These are phyloP conservation scores for Cercospora beticola DNA, from an alignment of 2,329 filamentous ascomycete genomes.

Conservation along the genomic window DNA sequence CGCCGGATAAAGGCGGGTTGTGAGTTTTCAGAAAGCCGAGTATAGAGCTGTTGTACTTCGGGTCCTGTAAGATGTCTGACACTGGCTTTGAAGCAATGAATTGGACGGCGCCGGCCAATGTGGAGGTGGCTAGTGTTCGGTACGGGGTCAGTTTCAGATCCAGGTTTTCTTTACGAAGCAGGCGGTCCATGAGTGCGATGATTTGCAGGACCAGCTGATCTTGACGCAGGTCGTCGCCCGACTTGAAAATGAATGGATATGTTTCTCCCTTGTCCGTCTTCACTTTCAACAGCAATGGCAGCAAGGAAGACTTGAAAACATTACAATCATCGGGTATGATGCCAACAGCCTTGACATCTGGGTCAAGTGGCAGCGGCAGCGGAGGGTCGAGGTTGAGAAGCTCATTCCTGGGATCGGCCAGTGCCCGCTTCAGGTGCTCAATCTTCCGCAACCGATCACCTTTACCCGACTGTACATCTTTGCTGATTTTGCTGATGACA, in stretches of 20 bases:
- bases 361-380: constrained; percentile 83
- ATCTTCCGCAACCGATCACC: constrained; percentile 77
- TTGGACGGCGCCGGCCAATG: constrained; percentile 84
- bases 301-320: constrained; percentile 94
- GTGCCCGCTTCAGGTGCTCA: constrained; percentile 77
- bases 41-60: constrained; percentile 75
- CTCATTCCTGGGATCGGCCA: constrained; percentile 89
- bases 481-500: constrained; percentile 82
- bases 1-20: constrained; percentile 84
- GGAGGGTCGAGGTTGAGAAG: constrained; percentile 79
- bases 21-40: constrained; percentile 84
- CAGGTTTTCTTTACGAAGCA: constrained; percentile 92
- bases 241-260: constrained; percentile 96
- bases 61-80: constrained; percentile 66
- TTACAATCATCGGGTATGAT: constrained; percentile 80
- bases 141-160: constrained; percentile 95
- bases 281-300: constrained; percentile 88
- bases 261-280: constrained; percentile 72
- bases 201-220: constrained; percentile 97
- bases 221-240: constrained; percentile 83
- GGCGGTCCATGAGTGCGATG: constrained; percentile 95
- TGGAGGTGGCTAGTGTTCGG: constrained; percentile 90
- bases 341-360: constrained; percentile 73
- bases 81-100: constrained; percentile 79
- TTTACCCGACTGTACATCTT: constrained; percentile 78